Percentiles rank a stretch among this genome's conserved stretches.
Evolutionary conservation across 441 rosid species (phyloP).

Genomic region (Pelargonium myrrhifolium): DNA sequence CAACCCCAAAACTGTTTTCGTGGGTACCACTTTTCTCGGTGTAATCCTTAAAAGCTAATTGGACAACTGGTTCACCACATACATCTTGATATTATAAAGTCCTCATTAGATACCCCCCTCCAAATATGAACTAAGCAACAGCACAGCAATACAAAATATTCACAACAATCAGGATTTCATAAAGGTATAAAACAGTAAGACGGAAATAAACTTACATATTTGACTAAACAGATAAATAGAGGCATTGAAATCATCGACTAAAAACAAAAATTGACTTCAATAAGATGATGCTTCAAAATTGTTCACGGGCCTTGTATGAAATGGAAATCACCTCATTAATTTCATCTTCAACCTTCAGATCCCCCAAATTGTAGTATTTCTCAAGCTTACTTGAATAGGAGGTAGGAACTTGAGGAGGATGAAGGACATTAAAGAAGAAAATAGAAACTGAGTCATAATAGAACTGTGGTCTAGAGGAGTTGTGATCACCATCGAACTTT

Average conservation of each 20-base stretch:
- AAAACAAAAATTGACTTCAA: neutral
- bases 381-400: conserved; percentile 54
- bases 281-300: neutral
- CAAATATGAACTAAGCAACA: neutral
- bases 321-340: conserved; percentile 67
- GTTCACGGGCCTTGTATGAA: conserved; percentile 14
- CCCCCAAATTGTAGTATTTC: conserved; percentile 66
- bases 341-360: conserved; percentile 45
- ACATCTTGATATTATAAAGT: no score
- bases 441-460: conserved; percentile 85
- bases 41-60: no score
- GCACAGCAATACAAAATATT: neutral
- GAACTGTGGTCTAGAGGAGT: conserved; percentile 84
- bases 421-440: conserved; percentile 84
- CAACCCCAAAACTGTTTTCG: neutral
- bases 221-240: neutral
- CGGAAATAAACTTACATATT: no score
- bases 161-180: neutral
- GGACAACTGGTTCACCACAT: no score
- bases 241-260: neutral
- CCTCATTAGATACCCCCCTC: no score
- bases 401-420: conserved; percentile 62
- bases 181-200: neutral
- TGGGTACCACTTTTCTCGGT: neutral
- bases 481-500: conserved; percentile 92